Evolutionary conservation across 2,329 filamentous ascomycete genomes (phyloP), one percentile per base, ranked within the genome.

Genomic region (Diaporthe nobilis): DNA sequence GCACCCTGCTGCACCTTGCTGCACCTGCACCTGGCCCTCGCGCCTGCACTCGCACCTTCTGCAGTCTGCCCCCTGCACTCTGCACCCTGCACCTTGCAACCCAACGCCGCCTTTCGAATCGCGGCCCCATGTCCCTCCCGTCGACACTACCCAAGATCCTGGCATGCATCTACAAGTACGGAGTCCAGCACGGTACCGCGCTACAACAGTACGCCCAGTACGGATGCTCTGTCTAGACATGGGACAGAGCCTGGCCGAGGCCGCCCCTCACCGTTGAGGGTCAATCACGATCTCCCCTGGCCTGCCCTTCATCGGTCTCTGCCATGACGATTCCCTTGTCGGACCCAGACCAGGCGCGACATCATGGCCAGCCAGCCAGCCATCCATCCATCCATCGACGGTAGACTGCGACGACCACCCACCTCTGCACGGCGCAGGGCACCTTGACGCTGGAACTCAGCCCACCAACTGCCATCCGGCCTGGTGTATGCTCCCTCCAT

Each of bases 101-200:
- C 65, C 49, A 70, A 31, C 49, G 65, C n/a, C 17, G 65, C 65
- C 65, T 39, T 55, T 53, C 65, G 65, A 70, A 70, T 55, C 65
- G 65, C 67, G 68, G 67, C 47, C 58, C 57, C 68, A 58, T 67
- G 58, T 47, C 60, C 65, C 31, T 70, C 65, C 68, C 74, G 68
- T 39, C 74, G 37, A 63, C 67, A 61, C 58, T 31, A 74, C 72
- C 67, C 44, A 63, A 75, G 75, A 76, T 76, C 58, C 75, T 71
- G 68, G 75, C 37, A 74, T 68, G 75, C 72, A 76, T 74, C 75
- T 72, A 70, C 22, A 13, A 42, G n/a, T 53, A 70, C n/a, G 39
- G 61, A 55, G 49, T 70, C 49, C 44, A 55, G 49, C 34, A 42
- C 65, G 65, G 65, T 70, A 70, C 65, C 31, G 42, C 61, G 34